Evolutionary conservation across 1,284 basidiomycete genomes (phyloP).

Genomic region (Neolentinus lepideus): DNA sequence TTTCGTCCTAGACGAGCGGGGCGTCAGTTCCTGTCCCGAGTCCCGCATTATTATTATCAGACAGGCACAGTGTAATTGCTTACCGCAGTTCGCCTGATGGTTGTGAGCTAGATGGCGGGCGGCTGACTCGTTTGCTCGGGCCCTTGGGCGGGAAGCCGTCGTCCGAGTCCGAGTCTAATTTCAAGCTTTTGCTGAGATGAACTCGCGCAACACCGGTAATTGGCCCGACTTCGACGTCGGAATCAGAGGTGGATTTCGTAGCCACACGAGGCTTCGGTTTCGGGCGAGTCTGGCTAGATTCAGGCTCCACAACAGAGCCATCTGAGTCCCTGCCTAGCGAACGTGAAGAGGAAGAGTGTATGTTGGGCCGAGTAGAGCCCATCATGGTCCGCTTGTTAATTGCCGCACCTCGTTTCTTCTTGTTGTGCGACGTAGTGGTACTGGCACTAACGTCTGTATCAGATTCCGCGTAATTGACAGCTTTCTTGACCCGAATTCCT

Average conservation of each 20-base stretch:
- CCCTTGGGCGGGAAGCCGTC: background rate
- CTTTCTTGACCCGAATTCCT: background rate
- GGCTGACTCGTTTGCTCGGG: background rate
- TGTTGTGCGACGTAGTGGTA: background rate
- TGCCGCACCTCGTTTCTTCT: background rate
- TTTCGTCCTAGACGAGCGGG: background rate
- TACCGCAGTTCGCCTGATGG: background rate
- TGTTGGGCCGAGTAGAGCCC: too few relatives aligned
- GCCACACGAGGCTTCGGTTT: background rate
- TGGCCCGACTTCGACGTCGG: background rate
- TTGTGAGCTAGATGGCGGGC: background rate
- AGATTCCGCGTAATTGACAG: background rate
- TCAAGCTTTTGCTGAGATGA: background rate
- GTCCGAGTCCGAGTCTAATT: background rate
- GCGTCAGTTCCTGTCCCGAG: too few relatives aligned
- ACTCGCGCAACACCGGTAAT: background rate
- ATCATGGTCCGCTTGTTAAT: background rate
- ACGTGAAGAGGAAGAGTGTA: too few relatives aligned
- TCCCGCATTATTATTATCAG: too few relatives aligned
- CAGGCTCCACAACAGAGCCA: too few relatives aligned
- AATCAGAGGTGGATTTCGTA: background rate
- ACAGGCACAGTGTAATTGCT: too few relatives aligned
- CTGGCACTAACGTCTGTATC: background rate
- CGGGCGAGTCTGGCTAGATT: background rate
- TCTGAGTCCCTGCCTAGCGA: too few relatives aligned